Evolutionary conservation across 2,329 filamentous ascomycete genomes (phyloP).

Genomic region (Sporothrix pallida): DNA sequence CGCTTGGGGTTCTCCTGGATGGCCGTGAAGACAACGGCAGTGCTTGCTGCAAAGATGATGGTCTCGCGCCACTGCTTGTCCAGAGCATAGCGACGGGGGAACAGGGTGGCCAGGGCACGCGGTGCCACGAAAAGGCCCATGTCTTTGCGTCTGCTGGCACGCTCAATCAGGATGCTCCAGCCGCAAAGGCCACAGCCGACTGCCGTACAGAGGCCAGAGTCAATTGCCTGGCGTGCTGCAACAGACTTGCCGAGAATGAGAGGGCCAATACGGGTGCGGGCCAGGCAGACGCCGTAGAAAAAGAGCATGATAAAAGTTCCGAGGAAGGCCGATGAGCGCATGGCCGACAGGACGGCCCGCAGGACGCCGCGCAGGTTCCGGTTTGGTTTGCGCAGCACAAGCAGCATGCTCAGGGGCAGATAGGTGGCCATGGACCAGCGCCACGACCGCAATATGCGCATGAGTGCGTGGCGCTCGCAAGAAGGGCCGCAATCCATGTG

Average conservation of each 20-base stretch:
- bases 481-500: conserved; percentile 78
- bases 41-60: conserved; percentile 68
- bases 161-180: conserved; percentile 79
- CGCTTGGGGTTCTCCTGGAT: conserved; percentile 65
- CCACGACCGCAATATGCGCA: conserved; percentile 72
- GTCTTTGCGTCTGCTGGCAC: conserved; percentile 69
- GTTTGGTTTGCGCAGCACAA: conserved; percentile 55
- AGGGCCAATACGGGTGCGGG: conserved; percentile 75
- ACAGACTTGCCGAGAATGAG: conserved; percentile 63
- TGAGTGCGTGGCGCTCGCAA: conserved; percentile 75
- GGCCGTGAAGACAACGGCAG: conserved; percentile 72
- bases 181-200: conserved; percentile 77
- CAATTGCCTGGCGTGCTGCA: conserved; percentile 57
- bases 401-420: conserved; percentile 72
- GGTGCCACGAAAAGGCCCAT: conserved; percentile 82
- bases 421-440: conserved; percentile 78
- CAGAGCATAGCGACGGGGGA: conserved; percentile 70
- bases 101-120: conserved; percentile 73
- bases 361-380: conserved; percentile 54
- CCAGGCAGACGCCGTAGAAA: conserved; percentile 84
- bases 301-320: conserved; percentile 78
- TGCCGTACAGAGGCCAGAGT: conserved; percentile 71
- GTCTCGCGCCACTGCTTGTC: conserved; percentile 72
- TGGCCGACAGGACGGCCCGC: conserved; percentile 35
- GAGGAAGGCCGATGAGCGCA: conserved; percentile 77